Conservation (phyloP, 2,329 filamentous ascomycete species). For the Aspergillus hiratsukae region DNA sequence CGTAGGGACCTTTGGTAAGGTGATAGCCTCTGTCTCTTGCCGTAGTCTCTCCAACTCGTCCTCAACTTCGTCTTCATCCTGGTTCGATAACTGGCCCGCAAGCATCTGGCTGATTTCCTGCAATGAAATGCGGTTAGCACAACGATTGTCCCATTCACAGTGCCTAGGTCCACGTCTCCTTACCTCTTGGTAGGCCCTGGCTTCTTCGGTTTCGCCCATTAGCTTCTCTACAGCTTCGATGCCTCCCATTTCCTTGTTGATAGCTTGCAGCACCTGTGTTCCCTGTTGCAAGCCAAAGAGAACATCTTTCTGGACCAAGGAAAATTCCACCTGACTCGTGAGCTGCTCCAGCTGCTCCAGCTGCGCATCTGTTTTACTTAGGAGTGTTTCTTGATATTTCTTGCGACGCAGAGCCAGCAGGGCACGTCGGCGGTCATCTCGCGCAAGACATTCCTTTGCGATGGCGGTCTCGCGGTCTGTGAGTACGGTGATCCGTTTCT, state of each 20-base stretch:
- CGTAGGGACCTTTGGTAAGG: constrained; percentile 39
- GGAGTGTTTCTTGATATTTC: constrained; percentile 91
- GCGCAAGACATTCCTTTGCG: constrained; percentile 74
- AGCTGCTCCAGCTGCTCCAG: constrained; percentile 90
- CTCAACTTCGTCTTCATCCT: constrained; percentile 97
- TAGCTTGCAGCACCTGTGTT: constrained; percentile 81
- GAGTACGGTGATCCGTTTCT: constrained; percentile 79
- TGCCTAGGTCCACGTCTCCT: constrained; percentile 19
- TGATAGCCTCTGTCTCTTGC: constrained; percentile 49
- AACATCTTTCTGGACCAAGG: constrained; percentile 93
- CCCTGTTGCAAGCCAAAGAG: constrained; percentile 89
- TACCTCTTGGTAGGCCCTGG: constrained; percentile 84
- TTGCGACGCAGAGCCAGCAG: constrained; percentile 86
- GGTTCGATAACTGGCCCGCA: constrained; percentile 79
- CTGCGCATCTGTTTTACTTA: constrained; percentile 85
- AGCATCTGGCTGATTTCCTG: constrained; percentile 93
- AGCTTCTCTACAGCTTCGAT: constrained; percentile 91
- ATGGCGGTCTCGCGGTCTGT: constrained; percentile 84
- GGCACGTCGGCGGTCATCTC: constrained; percentile 74
- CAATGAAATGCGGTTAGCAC: background rate
- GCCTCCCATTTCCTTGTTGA: constrained; percentile 93
- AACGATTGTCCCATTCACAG: background rate
- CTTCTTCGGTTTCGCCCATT: constrained; percentile 87
- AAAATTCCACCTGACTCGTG: constrained; percentile 87
- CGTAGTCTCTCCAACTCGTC: constrained; percentile 85